Conservation (phyloP, 2,329 filamentous ascomycete genomes). For the Aotearoamyces nothofagi region DNA sequence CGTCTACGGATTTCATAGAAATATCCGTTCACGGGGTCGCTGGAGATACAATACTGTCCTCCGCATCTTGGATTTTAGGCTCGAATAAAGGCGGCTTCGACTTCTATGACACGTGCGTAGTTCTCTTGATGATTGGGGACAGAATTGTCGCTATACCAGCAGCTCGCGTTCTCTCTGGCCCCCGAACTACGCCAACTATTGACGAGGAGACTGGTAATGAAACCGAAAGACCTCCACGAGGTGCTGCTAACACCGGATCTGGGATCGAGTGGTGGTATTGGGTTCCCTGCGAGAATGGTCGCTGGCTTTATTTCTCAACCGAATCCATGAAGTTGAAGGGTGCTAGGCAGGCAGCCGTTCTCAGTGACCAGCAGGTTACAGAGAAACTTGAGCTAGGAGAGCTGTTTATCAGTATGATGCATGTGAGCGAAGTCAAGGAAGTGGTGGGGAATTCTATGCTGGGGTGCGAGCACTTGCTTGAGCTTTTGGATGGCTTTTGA, state of each 20-base stretch:
- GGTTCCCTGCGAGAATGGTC: neutral
- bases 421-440: constrained; percentile 1
- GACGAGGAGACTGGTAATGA: neutral
- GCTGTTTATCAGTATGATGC: neutral
- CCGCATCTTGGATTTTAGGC: neutral
- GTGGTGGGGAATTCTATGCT: neutral
- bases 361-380: neutral
- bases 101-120: neutral
- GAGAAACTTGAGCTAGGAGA: neutral
- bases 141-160: neutral
- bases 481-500: too few relatives aligned
- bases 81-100: neutral
- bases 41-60: neutral
- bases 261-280: neutral
- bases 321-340: neutral
- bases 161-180: neutral
- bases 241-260: neutral
- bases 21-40: neutral
- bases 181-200: neutral
- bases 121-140: neutral
- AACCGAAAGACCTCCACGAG: neutral
- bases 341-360: neutral
- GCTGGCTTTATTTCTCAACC: neutral
- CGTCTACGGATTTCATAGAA: neutral
- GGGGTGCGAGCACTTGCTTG: neutral